phyloP scores from a whole-genome alignment of 371 early-diverging fungal species.

The Lichtheimia ornata region DNA sequence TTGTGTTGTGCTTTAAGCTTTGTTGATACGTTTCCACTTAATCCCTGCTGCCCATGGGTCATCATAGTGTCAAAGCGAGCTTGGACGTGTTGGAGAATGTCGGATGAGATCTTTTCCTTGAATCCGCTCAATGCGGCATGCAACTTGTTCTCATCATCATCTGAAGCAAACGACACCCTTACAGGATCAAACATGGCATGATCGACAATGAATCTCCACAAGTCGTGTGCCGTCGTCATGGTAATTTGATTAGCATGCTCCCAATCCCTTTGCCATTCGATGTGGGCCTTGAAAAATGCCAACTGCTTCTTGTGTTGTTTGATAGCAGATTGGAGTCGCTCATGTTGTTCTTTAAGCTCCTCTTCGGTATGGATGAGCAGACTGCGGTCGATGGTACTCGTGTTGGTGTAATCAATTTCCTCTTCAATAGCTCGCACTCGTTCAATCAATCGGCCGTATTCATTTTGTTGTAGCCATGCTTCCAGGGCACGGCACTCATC shows the following conservation, averaged over 20 bases:
- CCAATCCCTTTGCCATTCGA: constrained; percentile 30
- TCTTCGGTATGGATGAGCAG: constrained; percentile 35
- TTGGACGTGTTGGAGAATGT: no score
- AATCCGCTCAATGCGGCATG: no score
- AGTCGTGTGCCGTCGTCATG: constrained; percentile 17
- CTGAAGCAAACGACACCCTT: not conserved
- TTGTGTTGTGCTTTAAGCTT: no score
- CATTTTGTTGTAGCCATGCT: constrained; percentile 27
- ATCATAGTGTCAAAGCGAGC: no score
- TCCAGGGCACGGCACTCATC: constrained; percentile 33
- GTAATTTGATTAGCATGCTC: constrained; percentile 30
- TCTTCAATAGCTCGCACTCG: constrained; percentile 28
- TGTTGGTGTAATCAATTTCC: constrained; percentile 40
- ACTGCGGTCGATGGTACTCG: constrained; percentile 36
- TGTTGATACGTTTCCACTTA: no score
- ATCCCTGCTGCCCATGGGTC: no score
- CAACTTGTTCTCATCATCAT: no score
- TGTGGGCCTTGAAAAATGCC: constrained; percentile 18
- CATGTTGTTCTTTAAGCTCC: constrained; percentile 24
- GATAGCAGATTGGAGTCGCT: constrained; percentile 18
- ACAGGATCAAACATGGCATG: constrained; percentile 34
- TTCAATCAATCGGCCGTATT: constrained; percentile 25
- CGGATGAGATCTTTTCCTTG: no score
- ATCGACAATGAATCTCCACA: constrained; percentile 37
- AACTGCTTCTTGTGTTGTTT: constrained; percentile 22